Conservation (phyloP, 441 rosid species). For the Lepidium campestre region DNA sequence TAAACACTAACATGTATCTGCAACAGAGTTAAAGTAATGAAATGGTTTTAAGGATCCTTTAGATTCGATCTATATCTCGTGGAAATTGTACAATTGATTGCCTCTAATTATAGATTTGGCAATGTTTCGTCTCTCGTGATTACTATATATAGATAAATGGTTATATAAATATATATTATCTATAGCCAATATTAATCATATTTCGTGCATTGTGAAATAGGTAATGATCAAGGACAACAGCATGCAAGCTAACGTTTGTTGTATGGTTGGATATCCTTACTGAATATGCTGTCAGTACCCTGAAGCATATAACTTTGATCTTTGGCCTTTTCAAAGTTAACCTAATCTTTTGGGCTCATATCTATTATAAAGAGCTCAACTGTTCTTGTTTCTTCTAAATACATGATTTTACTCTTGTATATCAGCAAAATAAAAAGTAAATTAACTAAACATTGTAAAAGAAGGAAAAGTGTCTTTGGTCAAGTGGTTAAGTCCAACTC, state of each 20-base stretch:
- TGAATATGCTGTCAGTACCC: conserved; percentile 9
- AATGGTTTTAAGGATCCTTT: background rate
- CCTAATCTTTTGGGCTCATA: too few species aligned
- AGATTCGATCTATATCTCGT: background rate
- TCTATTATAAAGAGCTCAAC: background rate
- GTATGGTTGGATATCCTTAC: conserved; percentile 6
- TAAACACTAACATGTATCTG: background rate
- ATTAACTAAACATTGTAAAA: background rate
- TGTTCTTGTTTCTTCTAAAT: background rate
- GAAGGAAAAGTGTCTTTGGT: too few species aligned
- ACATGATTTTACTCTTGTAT: background rate
- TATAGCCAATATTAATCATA: background rate
- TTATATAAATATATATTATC: background rate
- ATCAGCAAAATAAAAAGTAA: background rate
- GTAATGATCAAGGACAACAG: background rate
- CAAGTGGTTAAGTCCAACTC: too few species aligned
- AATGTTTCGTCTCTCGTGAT: background rate
- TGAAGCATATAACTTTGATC: conserved; percentile 2
- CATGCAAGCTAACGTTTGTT: conserved; percentile 1
- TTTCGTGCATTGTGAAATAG: background rate
- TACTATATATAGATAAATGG: background rate
- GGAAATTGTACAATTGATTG: background rate
- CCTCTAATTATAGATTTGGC: background rate
- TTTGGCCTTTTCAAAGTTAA: conserved; percentile 6
- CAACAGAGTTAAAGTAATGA: background rate